A percentile compares a stretch with the other conserved stretches of the same genome.
phyloP scores from a whole-genome alignment of 805 yeast species.

The Metschnikowia lunata region DNA sequence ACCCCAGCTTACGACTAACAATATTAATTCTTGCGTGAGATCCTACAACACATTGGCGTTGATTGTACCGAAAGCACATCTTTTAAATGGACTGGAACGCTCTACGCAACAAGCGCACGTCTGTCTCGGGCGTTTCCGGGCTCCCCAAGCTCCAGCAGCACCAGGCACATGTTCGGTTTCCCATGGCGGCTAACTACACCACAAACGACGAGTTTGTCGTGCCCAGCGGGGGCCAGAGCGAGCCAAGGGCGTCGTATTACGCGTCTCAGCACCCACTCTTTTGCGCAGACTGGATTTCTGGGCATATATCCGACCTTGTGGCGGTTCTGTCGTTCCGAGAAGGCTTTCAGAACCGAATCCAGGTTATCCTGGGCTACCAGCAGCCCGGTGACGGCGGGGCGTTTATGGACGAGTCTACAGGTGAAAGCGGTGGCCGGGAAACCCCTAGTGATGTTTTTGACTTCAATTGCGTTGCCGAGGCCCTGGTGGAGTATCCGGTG shows the following conservation, averaged over 20 bases:
- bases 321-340: conserved; percentile 80
- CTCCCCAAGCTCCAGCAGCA: conserved; percentile 6
- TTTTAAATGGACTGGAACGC: conserved; percentile 15
- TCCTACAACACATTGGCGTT: too few species aligned
- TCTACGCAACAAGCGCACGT: conserved; percentile 15
- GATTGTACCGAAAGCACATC: too few species aligned
- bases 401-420: neutral
- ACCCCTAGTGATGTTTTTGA: conserved; percentile 23
- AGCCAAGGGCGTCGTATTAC: conserved; percentile 9
- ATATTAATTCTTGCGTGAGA: too few species aligned
- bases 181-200: conserved; percentile 1
- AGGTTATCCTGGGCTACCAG: conserved; percentile 37
- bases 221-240: neutral
- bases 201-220: neutral
- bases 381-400: conserved; percentile 12
- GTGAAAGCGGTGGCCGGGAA: neutral
- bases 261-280: conserved; percentile 28
- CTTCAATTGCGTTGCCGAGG: conserved; percentile 48
- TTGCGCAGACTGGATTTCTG: conserved; percentile 33
- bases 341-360: conserved; percentile 64
- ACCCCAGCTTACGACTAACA: too few species aligned
- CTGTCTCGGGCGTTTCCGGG: conserved; percentile 9
- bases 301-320: conserved; percentile 39
- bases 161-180: conserved; percentile 5
- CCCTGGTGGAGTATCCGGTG: conserved; percentile 58